Evolutionary conservation across 2,329 filamentous ascomycete genomes (phyloP).

Genomic region (Fusarium solani-melongenae): DNA sequence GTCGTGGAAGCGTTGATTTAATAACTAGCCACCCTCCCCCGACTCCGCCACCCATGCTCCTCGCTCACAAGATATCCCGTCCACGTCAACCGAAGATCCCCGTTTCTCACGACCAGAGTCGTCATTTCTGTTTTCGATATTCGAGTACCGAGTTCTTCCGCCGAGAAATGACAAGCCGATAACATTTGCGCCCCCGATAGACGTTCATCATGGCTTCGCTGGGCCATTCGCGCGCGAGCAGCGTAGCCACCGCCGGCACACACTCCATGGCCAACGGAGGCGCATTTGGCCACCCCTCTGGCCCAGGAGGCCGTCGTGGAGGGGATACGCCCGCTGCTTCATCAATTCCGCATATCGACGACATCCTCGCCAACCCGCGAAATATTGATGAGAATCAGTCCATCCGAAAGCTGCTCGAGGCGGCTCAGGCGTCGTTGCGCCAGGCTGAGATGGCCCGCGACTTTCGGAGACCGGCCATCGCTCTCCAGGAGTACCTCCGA

Average conservation of each 20-base stretch:
- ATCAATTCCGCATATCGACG: conserved; percentile 64
- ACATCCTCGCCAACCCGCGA: conserved; percentile 58
- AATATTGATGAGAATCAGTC: conserved; percentile 62
- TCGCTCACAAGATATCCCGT: conserved; percentile 20
- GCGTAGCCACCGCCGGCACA: conserved; percentile 41
- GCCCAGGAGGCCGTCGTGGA: conserved; percentile 44
- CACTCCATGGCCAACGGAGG: conserved; percentile 48
- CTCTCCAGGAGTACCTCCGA: conserved; percentile 85
- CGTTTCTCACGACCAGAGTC: background rate
- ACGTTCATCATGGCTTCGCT: conserved; percentile 40
- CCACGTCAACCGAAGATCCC: conserved; percentile 1
- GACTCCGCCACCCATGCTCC: conserved; percentile 31
- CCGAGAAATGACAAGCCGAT: conserved; percentile 26
- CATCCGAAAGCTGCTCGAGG: conserved; percentile 64
- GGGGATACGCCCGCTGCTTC: conserved; percentile 42
- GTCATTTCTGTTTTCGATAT: background rate
- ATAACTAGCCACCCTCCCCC: conserved; percentile 15
- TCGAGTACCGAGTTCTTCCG: conserved; percentile 1
- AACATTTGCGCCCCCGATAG: conserved; percentile 2
- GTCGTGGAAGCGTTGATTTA: conserved; percentile 30
- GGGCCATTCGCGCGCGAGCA: conserved; percentile 41
- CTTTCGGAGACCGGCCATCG: conserved; percentile 76
- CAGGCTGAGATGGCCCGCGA: conserved; percentile 71
- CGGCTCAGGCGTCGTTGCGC: conserved; percentile 64
- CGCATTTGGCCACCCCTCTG: conserved; percentile 44